phyloP scores from a whole-genome alignment of 805 yeast genomes.

The Teunomyces pallodes region DNA sequence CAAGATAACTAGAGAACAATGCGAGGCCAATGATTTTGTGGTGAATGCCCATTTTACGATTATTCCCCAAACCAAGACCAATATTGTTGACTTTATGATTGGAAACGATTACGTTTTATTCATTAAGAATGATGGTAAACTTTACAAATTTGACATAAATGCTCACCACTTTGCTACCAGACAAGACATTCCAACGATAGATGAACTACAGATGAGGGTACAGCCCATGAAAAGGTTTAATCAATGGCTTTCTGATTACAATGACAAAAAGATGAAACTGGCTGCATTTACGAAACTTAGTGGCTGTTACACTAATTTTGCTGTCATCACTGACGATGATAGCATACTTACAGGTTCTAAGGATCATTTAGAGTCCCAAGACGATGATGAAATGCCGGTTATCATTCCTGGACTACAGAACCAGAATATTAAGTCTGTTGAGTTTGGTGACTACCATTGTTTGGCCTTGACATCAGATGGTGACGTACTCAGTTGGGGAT shows the following conservation, averaged over 20 bases:
- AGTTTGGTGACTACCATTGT: slow-evolving; percentile 70
- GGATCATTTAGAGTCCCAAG: slow-evolving; percentile 8
- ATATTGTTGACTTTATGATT: slow-evolving; percentile 52
- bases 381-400: slow-evolving; percentile 22
- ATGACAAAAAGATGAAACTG: slow-evolving; percentile 11
- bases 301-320: slow-evolving; percentile 55
- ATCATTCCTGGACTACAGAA: slow-evolving; percentile 44
- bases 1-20: slow-evolving; percentile 15
- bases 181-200: slow-evolving; percentile 1
- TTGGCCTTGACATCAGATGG: slow-evolving; percentile 63
- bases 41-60: slow-evolving; percentile 37
- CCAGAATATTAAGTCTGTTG: slow-evolving; percentile 50
- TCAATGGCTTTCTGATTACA: slow-evolving; percentile 23
- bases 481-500: slow-evolving; percentile 62
- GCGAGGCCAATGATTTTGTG: slow-evolving; percentile 12
- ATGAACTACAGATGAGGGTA: slow-evolving; percentile 9
- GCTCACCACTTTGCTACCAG: slow-evolving; percentile 13
- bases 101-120: slow-evolving; percentile 53
- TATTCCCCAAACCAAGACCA: slow-evolving; percentile 39
- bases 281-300: slow-evolving; percentile 48
- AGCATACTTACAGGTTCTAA: slow-evolving; percentile 42
- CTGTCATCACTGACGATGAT: slow-evolving; percentile 53
- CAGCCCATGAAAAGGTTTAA: slow-evolving; percentile 27
- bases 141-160: slow-evolving; percentile 33
- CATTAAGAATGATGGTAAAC: slow-evolving; percentile 44